Evolutionary conservation across 225 moss, liverwort and hornwort species (phyloP).

Genomic region (Polytrichum commune): DNA sequence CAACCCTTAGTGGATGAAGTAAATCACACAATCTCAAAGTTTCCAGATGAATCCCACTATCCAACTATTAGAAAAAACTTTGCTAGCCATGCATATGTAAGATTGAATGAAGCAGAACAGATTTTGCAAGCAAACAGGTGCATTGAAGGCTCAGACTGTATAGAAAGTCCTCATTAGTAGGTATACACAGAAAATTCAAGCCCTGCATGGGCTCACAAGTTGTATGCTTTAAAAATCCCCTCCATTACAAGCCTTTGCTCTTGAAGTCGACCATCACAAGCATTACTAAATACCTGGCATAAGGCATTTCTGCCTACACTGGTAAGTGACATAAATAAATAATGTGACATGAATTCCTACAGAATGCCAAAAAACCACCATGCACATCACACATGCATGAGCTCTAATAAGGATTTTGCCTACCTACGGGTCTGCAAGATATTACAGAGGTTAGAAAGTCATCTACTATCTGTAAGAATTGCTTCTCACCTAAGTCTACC

Average conservation of each 20-base stretch:
- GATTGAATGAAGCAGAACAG: too few relatives aligned
- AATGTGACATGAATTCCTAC: background rate
- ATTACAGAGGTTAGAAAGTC: background rate
- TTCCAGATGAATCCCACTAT: too few relatives aligned
- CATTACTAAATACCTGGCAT: background rate
- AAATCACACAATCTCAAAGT: too few relatives aligned
- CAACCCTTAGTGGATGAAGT: too few relatives aligned
- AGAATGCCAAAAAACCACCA: background rate
- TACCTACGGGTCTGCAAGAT: background rate
- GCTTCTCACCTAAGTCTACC: background rate
- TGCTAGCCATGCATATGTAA: too few relatives aligned
- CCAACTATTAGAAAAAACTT: too few relatives aligned
- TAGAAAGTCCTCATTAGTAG: too few relatives aligned
- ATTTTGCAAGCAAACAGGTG: too few relatives aligned
- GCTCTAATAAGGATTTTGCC: background rate
- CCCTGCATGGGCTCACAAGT: background rate
- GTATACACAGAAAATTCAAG: background rate
- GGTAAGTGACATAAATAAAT: background rate
- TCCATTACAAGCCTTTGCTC: background rate
- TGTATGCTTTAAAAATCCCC: background rate
- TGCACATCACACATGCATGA: background rate
- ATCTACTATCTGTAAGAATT: background rate
- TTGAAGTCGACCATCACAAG: background rate
- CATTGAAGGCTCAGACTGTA: too few relatives aligned
- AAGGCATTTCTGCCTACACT: background rate